Evolutionary conservation across 2,329 filamentous ascomycete species (phyloP), one percentile per base, ranked within the genome.

Genomic region (Conoideocrella luteorostrata): DNA sequence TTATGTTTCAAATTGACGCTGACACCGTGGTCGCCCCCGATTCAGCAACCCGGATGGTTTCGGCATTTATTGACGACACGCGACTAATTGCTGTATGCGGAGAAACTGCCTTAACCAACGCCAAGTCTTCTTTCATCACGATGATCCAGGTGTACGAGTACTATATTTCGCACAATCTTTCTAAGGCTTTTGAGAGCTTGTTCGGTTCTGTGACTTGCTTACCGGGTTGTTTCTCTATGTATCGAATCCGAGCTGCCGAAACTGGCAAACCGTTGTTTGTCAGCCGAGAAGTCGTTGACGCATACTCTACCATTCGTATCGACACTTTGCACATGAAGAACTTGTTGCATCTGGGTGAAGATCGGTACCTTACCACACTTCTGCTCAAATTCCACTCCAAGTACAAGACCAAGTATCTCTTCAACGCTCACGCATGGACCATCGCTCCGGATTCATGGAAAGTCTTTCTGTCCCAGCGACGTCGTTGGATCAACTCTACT

Each of bases 111-210:
- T 74, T 98, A 38, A 90, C 84, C 50, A 98, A 98, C 61, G 86
- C 89, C 47, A 96, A 96, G 65, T 77, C 85, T 6, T 96, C 91
- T 1, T 88, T 94, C 59, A 81, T 95, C 53, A 98, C 93, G 41
- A 97, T 97, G 91, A 98, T 98, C 63, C 93, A 98, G 67, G 91
- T 98, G 26, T 98, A 97, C 74, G 91, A 98, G 67, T 98, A 98
- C 75, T 98, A 90, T 72, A 98, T 98, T 58, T 97, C 91, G 41
- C 91, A 98, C 74, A 95, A 97, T 63, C 69, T 98, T 54, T 84
- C 87, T 55, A 97, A 98, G 70, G 93, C 91, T 11, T 98, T 98
- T 63, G 91, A 97, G 68, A 93, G 86, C 68, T 75, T 98, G 56
- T 98, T 98, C 61, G 93, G 91, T 46, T 95, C 88, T 53, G 91